Evolutionary conservation across 306 rosid species (phyloP).

Genomic region (Prunus fruticosa): DNA sequence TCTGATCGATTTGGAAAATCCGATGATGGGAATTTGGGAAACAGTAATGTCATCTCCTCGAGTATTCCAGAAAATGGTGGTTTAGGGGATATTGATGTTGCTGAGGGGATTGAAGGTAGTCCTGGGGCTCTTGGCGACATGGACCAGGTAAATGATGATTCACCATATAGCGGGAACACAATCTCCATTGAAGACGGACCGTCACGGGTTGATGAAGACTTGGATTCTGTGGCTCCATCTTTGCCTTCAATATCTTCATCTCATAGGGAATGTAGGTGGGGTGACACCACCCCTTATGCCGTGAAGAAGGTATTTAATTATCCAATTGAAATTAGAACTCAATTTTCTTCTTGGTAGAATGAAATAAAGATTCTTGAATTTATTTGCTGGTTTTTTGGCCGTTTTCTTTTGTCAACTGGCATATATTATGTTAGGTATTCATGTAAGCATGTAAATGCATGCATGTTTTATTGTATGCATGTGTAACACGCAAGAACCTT

Average conservation of each 20-base stretch:
- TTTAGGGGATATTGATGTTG: conserved; percentile 28
- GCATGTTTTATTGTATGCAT: not conserved
- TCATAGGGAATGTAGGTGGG: conserved; percentile 72
- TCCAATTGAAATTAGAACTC: not conserved
- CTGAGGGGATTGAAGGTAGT: conserved; percentile 27
- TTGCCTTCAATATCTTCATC: conserved; percentile 52
- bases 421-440: not conserved
- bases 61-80: conserved; percentile 57
- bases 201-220: conserved; percentile 54
- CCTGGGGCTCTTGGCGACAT: conserved; percentile 23
- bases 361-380: not conserved
- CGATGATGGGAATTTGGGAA: conserved; percentile 33
- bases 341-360: not conserved
- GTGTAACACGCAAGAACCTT: not conserved
- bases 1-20: conserved; percentile 38
- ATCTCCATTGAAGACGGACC: conserved; percentile 48
- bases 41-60: conserved; percentile 29
- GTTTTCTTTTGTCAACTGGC: not conserved
- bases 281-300: conserved; percentile 73
- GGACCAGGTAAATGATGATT: conserved; percentile 68
- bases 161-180: conserved; percentile 59
- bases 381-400: not conserved
- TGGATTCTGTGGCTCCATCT: conserved; percentile 45
- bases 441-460: not conserved
- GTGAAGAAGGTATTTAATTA: conserved; percentile 66